Conservation (phyloP, 176 grass and related monocot genomes). For the Aegilops bicornis region DNA sequence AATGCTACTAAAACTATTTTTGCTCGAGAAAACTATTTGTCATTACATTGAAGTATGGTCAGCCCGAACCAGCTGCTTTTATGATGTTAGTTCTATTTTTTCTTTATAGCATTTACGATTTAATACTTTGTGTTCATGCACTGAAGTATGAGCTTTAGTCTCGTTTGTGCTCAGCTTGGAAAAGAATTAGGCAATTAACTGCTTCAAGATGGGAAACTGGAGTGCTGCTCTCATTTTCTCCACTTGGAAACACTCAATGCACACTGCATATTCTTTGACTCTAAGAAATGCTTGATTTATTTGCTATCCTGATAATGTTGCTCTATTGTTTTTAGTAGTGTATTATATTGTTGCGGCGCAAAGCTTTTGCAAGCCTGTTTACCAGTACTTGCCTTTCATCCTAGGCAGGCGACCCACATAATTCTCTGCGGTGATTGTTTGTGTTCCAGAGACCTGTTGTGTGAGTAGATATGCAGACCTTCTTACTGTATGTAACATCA, state of each 20-base stretch:
- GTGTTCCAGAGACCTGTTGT: background rate
- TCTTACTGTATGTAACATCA: background rate
- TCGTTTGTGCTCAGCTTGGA: background rate
- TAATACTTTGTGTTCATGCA: conserved; percentile 2
- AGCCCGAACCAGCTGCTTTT: background rate
- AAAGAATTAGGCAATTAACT: conserved; percentile 25
- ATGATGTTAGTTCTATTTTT: conserved; percentile 2
- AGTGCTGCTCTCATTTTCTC: background rate
- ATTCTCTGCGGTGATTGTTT: background rate
- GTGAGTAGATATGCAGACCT: background rate
- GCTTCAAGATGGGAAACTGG: background rate
- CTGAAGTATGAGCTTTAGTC: background rate
- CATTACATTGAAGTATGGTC: background rate
- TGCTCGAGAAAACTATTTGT: background rate
- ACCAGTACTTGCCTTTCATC: background rate
- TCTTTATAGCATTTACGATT: background rate
- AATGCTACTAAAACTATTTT: background rate
- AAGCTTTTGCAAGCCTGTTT: background rate
- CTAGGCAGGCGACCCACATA: background rate
- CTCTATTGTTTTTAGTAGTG: background rate
- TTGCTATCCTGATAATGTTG: background rate
- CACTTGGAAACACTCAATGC: background rate
- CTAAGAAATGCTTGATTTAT: background rate
- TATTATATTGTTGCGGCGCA: background rate
- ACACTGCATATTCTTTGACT: background rate